Evolutionary conservation across 305 asterid species (phyloP), one percentile per base, ranked within the genome.

Genomic region (Fraxinus angustifolia): DNA sequence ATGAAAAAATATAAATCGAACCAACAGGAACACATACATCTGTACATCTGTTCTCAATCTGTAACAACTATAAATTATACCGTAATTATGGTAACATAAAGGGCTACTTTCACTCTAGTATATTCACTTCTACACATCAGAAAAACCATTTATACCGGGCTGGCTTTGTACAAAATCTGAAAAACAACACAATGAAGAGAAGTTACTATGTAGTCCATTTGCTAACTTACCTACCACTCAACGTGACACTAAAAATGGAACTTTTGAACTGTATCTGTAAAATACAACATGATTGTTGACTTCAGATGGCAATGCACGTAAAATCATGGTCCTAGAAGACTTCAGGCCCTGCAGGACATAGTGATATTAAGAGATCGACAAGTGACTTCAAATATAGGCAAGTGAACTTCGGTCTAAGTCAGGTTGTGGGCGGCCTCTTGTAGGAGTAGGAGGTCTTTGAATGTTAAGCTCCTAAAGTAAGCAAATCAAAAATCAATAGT

Each of bases 391-490:
- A 82, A 94, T 96, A 83, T 93, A 93, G 82, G 98, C 98, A 42
- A 96, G 98, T 58, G 99, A 96, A 81, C 84, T 89, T 65, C 98
- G 92, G 82, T 96, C 98, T 38, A 81, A 93, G 45, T 96, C 97
- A n/a, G 98, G 98, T 80, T 96, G 99, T 21, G 99, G 99, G 34
- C 96, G 97, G 12, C 99, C 99, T 84, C 98, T 88, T 0, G 98
- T 96, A 26, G 99, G 98, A 76, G 99, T 96, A 10, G 99, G 99
- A 33, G 99, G 98, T 87, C 99, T 88, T 89, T 96, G 98, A 84
- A 92, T 96, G 85, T 96, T 96, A 31, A 96, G 99, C 87, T 96
- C 98, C 99, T 96, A 80, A 40, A 76, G 31, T 80, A 82, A 84
- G 12, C 79, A 68, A 79, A 81, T 1, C 40, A 72, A 75, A 73